Percentiles rank a stretch among this genome's conserved stretches.
Conservation (phyloP, 2,329 filamentous ascomycete genomes). For the Fusarium virguliforme region DNA sequence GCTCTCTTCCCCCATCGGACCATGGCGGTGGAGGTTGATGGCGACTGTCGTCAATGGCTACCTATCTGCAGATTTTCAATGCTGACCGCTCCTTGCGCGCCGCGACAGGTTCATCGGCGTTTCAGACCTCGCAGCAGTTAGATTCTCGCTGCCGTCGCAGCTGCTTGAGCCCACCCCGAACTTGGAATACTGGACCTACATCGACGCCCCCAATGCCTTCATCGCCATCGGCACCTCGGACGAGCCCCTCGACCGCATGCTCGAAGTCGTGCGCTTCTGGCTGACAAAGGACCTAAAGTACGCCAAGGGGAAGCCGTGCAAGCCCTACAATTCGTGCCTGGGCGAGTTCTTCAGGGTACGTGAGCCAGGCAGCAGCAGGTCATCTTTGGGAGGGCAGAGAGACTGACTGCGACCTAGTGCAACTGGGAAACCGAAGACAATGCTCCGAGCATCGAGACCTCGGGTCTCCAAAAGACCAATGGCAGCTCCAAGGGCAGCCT, state of each 20-base stretch:
- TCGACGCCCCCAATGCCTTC: constrained; percentile 95
- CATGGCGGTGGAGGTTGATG: constrained; percentile 32
- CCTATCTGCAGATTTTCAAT: constrained; percentile 22
- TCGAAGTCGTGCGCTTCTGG: constrained; percentile 96
- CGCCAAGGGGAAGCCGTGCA: constrained; percentile 97
- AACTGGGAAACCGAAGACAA: constrained; percentile 94
- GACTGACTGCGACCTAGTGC: constrained; percentile 70
- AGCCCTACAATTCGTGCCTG: constrained; percentile 97
- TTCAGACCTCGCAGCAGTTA: constrained; percentile 92
- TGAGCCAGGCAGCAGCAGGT: constrained; percentile 35
- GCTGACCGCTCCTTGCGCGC: constrained; percentile 51
- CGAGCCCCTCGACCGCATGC: constrained; percentile 92
- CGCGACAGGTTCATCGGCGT: constrained; percentile 89
- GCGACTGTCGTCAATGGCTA: constrained; percentile 22
- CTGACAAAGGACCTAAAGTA: constrained; percentile 99
- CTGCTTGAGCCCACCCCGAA: constrained; percentile 97
- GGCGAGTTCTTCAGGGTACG: constrained; percentile 96
- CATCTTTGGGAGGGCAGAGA: constrained; percentile 13
- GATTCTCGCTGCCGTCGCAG: constrained; percentile 96
- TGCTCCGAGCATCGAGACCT: constrained; percentile 75
- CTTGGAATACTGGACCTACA: constrained; percentile 98
- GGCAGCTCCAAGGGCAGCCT: constrained; percentile 61
- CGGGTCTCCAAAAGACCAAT: constrained; percentile 56
- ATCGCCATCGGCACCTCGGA: constrained; percentile 88
- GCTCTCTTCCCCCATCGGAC: constrained; percentile 30